phyloP scores from a whole-genome alignment of 78 protist genomes.

The Protostelium mycophagum region DNA sequence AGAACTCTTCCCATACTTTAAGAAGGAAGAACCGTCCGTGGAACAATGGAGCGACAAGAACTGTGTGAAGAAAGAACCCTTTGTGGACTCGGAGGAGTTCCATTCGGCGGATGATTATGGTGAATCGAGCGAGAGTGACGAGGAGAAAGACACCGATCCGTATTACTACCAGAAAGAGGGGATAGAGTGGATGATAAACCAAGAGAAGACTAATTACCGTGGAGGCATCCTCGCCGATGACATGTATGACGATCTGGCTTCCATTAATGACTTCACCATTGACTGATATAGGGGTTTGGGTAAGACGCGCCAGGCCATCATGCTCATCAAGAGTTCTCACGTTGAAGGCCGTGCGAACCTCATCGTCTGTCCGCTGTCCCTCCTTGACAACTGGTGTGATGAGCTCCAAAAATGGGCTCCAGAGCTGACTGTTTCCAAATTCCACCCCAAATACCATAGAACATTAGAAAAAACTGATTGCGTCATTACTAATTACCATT shows the following conservation, averaged over 20 bases:
- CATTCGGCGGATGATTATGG: too few relatives aligned
- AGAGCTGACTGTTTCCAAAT: background rate
- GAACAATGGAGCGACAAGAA: too few relatives aligned
- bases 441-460: background rate
- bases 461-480: background rate
- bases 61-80: too few relatives aligned
- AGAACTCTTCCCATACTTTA: too few relatives aligned
- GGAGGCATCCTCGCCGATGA: constrained; percentile 1
- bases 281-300: background rate
- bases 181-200: background rate
- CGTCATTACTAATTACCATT: background rate
- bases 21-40: too few relatives aligned
- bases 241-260: background rate
- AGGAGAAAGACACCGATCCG: too few relatives aligned
- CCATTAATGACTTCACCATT: background rate
- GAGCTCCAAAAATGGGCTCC: background rate
- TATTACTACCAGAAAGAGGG: background rate
- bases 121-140: too few relatives aligned
- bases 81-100: too few relatives aligned
- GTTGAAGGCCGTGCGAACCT: background rate
- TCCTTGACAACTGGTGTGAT: background rate
- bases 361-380: background rate
- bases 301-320: background rate
- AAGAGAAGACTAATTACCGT: background rate
- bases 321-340: background rate